These are phyloP conservation scores for Gamsiella multidivaricata DNA, from an alignment of 192 early-diverging fungal species.

Conservation along the genomic window DNA sequence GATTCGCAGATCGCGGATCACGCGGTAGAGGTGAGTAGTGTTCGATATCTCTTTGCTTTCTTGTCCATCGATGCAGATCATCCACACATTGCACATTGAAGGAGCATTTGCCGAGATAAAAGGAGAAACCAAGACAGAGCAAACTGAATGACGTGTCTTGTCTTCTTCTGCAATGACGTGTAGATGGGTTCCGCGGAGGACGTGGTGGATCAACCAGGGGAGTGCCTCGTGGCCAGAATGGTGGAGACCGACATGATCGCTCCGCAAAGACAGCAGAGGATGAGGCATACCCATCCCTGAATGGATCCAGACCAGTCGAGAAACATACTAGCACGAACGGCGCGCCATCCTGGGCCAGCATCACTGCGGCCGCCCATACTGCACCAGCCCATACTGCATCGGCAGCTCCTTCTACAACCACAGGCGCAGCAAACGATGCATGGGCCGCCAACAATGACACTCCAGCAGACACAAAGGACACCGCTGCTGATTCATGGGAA, in stretches of 20 bases:
- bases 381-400: background rate
- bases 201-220: slow-evolving; percentile 63
- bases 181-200: slow-evolving; percentile 73
- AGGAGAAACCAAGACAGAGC: no score
- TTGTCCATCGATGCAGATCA: background rate
- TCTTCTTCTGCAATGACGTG: background rate
- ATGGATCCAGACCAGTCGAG: slow-evolving; percentile 13
- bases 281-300: slow-evolving; percentile 23
- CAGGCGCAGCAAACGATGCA: slow-evolving; percentile 1
- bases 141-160: no score
- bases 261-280: slow-evolving; percentile 30
- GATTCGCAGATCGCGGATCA: slow-evolving; percentile 63
- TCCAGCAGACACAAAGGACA: background rate
- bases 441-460: background rate
- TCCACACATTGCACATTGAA: no score
- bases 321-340: slow-evolving; percentile 22
- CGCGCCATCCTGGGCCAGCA: slow-evolving; percentile 59
- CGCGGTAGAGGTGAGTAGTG: slow-evolving; percentile 77
- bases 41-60: slow-evolving; percentile 32
- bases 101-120: no score
- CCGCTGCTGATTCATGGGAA: background rate
- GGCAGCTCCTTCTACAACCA: slow-evolving; percentile 5
- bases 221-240: slow-evolving; percentile 44
- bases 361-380: slow-evolving; percentile 30
- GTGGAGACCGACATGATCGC: slow-evolving; percentile 32